Conservation (phyloP, 768 basidiomycete species). For the Tricholoma sp. region DNA sequence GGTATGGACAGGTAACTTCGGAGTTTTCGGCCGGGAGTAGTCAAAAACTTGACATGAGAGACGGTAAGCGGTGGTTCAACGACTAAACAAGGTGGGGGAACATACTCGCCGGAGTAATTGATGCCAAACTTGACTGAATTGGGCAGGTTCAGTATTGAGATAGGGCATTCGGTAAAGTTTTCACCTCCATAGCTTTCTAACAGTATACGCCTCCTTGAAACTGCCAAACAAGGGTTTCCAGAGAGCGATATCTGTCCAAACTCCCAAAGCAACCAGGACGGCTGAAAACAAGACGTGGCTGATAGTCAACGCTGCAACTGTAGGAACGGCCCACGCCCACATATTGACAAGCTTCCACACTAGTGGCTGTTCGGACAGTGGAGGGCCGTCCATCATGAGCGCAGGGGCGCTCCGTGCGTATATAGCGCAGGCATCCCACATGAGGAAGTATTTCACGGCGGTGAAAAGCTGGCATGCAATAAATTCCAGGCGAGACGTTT, state of each 20-base stretch:
- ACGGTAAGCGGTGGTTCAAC: not conserved
- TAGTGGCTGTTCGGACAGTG: constrained; percentile 8
- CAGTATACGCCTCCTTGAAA: constrained; percentile 24
- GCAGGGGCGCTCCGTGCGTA: constrained; percentile 7
- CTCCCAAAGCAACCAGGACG: constrained; percentile 6
- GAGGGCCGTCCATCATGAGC: constrained; percentile 9
- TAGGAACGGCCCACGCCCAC: constrained; percentile 18
- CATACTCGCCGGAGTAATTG: constrained; percentile 19
- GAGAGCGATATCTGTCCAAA: constrained; percentile 15
- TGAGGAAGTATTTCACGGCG: constrained; percentile 6
- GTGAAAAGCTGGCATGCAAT: constrained; percentile 13
- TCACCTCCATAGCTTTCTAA: constrained; percentile 31
- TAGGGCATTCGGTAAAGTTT: constrained; percentile 4
- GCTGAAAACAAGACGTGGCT: constrained; percentile 5
- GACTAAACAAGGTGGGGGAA: not conserved
- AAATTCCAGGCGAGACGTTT: constrained; percentile 17
- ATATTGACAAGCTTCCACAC: constrained; percentile 14
- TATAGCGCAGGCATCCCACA: constrained; percentile 13
- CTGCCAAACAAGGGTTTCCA: constrained; percentile 27
- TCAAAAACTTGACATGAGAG: not conserved
- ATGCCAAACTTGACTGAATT: constrained; percentile 19
- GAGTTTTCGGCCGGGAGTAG: constrained; percentile 7
- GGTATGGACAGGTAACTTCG: constrained; percentile 4
- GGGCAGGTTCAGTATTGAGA: not conserved
- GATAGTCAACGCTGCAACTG: constrained; percentile 11